Evolutionary conservation across 2,329 filamentous ascomycete species (phyloP).

Genomic region (Triangularia setosa): DNA sequence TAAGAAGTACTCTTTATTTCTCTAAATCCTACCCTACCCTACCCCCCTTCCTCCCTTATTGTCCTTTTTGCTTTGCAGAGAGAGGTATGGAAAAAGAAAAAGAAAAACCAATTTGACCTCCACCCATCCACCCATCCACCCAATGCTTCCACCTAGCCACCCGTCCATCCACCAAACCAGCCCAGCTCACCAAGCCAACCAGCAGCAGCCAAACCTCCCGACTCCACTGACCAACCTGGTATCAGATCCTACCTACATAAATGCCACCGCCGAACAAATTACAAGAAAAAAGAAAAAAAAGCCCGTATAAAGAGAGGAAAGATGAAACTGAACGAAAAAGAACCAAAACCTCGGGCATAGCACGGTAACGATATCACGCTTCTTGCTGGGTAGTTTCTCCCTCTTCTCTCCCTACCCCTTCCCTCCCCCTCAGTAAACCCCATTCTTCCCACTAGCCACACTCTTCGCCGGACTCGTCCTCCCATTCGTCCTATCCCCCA

Average conservation of each 20-base stretch:
- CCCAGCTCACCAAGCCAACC: background rate
- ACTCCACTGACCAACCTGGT: background rate
- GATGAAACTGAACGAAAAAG: background rate
- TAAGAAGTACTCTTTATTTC: background rate
- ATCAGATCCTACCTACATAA: background rate
- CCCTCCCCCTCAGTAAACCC: constrained; percentile 7
- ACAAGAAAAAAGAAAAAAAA: background rate
- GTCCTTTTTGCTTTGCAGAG: background rate
- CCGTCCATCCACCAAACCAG: background rate
- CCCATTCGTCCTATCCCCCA: constrained; percentile 14
- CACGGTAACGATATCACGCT: background rate
- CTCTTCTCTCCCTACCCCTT: background rate
- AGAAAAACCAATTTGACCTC: background rate
- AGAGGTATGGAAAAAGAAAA: background rate
- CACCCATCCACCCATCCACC: background rate
- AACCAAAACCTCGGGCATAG: background rate
- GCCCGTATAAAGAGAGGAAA: background rate
- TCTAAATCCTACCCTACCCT: background rate
- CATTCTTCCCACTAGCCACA: constrained; percentile 6
- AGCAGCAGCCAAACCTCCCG: background rate
- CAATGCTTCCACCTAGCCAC: background rate
- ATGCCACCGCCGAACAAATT: background rate
- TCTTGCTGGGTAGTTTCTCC: too few species aligned
- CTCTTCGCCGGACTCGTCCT: constrained; percentile 33
- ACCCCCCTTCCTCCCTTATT: background rate